Conservation (phyloP, 768 basidiomycete species). For the Pleurotus cornucopiae region DNA sequence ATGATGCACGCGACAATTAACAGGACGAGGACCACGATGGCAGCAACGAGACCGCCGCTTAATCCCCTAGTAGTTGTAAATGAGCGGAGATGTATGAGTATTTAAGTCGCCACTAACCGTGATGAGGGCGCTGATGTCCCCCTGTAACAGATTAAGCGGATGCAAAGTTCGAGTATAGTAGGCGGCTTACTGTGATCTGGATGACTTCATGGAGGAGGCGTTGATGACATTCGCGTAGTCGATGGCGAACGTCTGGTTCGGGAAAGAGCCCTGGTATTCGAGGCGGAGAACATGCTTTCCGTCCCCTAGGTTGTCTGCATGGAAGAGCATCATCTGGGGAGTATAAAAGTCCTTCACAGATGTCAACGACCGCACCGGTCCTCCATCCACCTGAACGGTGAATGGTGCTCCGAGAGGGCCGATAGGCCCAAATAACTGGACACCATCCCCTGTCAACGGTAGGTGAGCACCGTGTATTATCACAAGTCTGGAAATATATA, state of each 20-base stretch:
- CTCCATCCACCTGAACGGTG: conserved; percentile 29
- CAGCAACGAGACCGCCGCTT: conserved; percentile 1
- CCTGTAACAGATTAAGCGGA: too few relatives aligned
- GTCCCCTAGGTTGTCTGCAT: conserved; percentile 17
- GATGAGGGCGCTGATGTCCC: too few relatives aligned
- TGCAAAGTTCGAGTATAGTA: too few relatives aligned
- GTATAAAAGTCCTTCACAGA: conserved; percentile 19
- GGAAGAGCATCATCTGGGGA: conserved; percentile 23
- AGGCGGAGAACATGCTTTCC: conserved; percentile 20
- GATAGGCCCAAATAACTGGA: conserved; percentile 42
- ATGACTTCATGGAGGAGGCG: background rate
- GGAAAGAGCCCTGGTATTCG: conserved; percentile 19
- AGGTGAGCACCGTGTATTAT: conserved; percentile 7
- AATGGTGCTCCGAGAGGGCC: conserved; percentile 30
- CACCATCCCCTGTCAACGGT: conserved; percentile 30
- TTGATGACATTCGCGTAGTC: conserved; percentile 23
- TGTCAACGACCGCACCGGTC: conserved; percentile 14
- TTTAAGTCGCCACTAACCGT: too few relatives aligned
- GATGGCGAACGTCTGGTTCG: conserved; percentile 19
- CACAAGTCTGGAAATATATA: background rate
- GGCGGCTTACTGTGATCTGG: background rate
- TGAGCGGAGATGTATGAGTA: too few relatives aligned
- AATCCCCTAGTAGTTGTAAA: background rate
- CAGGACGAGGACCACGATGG: background rate
- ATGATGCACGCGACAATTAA: background rate